Evolutionary conservation across 805 yeast genomes (phyloP), one percentile per base, ranked within the genome.

Genomic region (Suhomyces tanzawaensis): DNA sequence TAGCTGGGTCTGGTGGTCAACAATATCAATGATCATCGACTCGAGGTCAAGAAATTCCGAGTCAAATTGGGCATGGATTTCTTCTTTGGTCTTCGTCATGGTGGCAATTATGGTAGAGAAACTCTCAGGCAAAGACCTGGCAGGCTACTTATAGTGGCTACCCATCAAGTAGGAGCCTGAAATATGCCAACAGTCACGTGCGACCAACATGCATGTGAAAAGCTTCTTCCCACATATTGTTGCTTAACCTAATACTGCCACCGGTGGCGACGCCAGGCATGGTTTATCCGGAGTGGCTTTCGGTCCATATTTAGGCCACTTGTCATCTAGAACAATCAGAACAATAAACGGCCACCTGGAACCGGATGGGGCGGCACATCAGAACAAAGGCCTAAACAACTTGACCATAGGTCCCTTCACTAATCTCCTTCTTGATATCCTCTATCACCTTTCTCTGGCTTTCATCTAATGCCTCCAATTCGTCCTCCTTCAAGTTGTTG

Each of bases 401-500:
- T 15, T 29, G 37, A 11, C 59, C 59, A 24, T 54, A 54, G 1
- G 56, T 36, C 7, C 59, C 59, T 34, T 52, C 48, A 31, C 49
- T 46, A 17, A 52, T 47, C 34, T 53, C 57, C 21, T 47, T 40
- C 30, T 44, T 41, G 27, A 54, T 44, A 15, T 38, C 39, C 7
- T 35, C 35, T 15, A 57, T 34, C 7, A 52, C 43, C 30, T 41
- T 48, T 17, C 37, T 39, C 39, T 51, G 47, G 28, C 39, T 47
- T 7, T 52, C 58, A 18, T 60, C 65, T 18, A 64, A 52, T 5
- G 40, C 42, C 4, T 40, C 47, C 19, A 65, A 33, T 6, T 69
- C 74, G 2, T 45, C 52, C 9, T 58, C 64, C 4, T 53, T 44
- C 40, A 69, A 45, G 7, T 41, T 44, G 26, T 60, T 51, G 7